These are phyloP conservation scores for Paraphaeosphaeria minitans DNA, from an alignment of 2,329 filamentous ascomycete species.

Conservation along the genomic window DNA sequence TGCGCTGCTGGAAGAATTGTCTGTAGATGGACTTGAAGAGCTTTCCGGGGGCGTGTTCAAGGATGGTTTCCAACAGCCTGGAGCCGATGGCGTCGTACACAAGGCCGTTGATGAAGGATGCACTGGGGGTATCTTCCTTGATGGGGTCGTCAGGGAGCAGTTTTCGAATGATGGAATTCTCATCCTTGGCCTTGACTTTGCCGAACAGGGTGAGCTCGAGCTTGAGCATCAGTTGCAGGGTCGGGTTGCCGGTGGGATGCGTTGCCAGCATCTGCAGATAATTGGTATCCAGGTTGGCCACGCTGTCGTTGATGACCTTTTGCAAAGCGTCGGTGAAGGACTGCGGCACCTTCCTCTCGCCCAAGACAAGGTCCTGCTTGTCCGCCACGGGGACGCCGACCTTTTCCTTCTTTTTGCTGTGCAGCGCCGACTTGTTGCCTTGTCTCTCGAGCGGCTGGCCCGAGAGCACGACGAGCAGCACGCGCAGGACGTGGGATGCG, in stretches of 20 bases:
- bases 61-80: constrained; percentile 83
- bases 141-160: constrained; percentile 82
- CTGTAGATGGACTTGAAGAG: constrained; percentile 87
- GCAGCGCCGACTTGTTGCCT: constrained; percentile 69
- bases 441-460: constrained; percentile 76
- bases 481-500: constrained; percentile 87
- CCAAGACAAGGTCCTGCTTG: constrained; percentile 49
- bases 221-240: constrained; percentile 86
- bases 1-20: constrained; percentile 77
- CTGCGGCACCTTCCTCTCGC: constrained; percentile 67
- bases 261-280: constrained; percentile 83
- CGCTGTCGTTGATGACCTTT: constrained; percentile 80
- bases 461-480: constrained; percentile 83
- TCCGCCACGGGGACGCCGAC: constrained; percentile 60
- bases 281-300: constrained; percentile 75
- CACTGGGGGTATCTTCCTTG: constrained; percentile 72
- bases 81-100: constrained; percentile 92
- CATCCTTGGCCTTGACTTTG: constrained; percentile 68
- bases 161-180: constrained; percentile 72
- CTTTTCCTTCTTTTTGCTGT: constrained; percentile 92
- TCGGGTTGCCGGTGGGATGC: constrained; percentile 89
- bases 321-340: constrained; percentile 78
- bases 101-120: constrained; percentile 81
- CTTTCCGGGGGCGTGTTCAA: constrained; percentile 81
- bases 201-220: constrained; percentile 79